Conservation (phyloP, 352 stramenopile genomes). For the Globisporangium uncinulatum region DNA sequence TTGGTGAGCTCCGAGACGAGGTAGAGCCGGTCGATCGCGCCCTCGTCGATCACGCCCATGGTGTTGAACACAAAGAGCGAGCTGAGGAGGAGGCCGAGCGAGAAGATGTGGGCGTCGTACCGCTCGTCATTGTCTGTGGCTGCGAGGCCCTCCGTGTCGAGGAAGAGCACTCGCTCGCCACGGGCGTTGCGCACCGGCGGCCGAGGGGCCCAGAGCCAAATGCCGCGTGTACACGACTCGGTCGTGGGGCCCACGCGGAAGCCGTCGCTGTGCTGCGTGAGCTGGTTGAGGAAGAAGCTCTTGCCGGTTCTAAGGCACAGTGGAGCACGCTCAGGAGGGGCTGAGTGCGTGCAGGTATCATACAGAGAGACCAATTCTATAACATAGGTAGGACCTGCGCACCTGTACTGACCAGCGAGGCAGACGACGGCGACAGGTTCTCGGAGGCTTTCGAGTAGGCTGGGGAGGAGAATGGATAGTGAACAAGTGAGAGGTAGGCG, state of each 20-base stretch:
- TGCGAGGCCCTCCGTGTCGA: constrained; percentile 84
- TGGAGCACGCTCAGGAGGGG: background rate
- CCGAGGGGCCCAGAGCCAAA: constrained; percentile 77
- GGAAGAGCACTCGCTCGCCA: constrained; percentile 66
- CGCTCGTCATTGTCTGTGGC: constrained; percentile 84
- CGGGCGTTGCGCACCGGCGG: constrained; percentile 47
- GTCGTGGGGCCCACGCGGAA: constrained; percentile 80
- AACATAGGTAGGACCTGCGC: background rate
- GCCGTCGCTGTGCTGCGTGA: constrained; percentile 27
- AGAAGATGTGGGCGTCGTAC: constrained; percentile 88
- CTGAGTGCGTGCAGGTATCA: background rate
- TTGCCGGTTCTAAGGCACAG: constrained; percentile 58
- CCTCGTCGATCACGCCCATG: constrained; percentile 87
- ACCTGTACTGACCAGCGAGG: constrained; percentile 78
- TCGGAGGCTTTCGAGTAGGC: constrained; percentile 50
- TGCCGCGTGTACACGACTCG: constrained; percentile 80
- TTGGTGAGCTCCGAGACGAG: constrained; percentile 85
- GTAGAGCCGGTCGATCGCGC: constrained; percentile 76
- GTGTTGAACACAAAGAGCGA: constrained; percentile 86
- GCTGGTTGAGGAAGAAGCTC: constrained; percentile 86
- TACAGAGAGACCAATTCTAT: background rate
- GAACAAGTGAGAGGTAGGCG: too few relatives aligned
- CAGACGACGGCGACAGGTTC: constrained; percentile 78
- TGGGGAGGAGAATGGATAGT: constrained; percentile 10
- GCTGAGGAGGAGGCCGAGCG: constrained; percentile 68